Evolutionary conservation across 2,329 filamentous ascomycete species (phyloP).

Genomic region (Aspergillus sclerotialis): DNA sequence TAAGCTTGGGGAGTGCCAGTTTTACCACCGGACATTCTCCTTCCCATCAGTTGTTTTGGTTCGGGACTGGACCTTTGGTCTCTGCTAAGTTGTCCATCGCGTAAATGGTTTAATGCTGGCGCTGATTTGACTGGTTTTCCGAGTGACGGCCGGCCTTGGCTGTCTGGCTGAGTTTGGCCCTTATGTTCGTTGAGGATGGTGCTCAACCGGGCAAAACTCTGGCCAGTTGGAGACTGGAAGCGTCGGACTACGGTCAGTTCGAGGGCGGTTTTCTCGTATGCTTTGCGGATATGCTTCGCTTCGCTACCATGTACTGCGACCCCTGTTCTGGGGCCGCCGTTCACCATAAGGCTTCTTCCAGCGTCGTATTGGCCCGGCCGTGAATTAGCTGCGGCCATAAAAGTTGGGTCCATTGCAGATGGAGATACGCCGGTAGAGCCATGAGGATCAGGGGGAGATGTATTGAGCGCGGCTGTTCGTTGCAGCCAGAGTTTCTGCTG

Average conservation of each 20-base stretch:
- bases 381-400: conserved; percentile 21
- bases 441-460: conserved; percentile 36
- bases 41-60: conserved; percentile 15
- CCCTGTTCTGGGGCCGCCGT: conserved; percentile 21
- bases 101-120: conserved; percentile 24
- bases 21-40: conserved; percentile 15
- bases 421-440: conserved; percentile 25
- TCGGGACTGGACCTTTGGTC: conserved; percentile 15
- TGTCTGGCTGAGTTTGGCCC: conserved; percentile 4
- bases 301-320: conserved; percentile 26
- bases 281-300: conserved; percentile 34
- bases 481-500: conserved; percentile 44
- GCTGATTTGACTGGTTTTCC: conserved; percentile 29
- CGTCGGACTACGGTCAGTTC: conserved; percentile 40
- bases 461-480: conserved; percentile 37
- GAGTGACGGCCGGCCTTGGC: conserved; percentile 13
- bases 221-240: conserved; percentile 38
- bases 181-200: conserved; percentile 17
- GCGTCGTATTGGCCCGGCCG: conserved; percentile 26
- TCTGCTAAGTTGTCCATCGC: conserved; percentile 13
- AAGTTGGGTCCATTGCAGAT: conserved; percentile 29
- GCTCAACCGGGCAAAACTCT: conserved; percentile 36
- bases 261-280: conserved; percentile 37
- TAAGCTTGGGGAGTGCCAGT: conserved; percentile 21
- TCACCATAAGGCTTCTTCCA: conserved; percentile 19